These are phyloP conservation scores for Leptomonas seymouri DNA, from an alignment of 208 protist species.

Conservation along the genomic window DNA sequence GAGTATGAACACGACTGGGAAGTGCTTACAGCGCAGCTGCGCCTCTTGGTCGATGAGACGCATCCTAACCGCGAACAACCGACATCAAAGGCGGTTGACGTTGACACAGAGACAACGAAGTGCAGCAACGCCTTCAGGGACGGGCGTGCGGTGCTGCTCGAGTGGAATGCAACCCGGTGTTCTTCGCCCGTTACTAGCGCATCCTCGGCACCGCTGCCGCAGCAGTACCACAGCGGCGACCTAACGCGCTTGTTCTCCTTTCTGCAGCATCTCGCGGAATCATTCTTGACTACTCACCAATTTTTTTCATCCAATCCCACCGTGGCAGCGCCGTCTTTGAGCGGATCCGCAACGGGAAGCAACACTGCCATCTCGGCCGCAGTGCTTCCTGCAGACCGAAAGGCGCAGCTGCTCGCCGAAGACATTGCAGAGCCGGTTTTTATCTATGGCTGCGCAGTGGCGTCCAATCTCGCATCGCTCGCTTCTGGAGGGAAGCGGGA, in stretches of 20 bases:
- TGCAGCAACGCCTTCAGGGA: background rate
- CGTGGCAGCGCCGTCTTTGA: background rate
- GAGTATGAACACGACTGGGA: constrained; percentile 18
- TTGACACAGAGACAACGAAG: no score
- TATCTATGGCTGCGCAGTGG: constrained; percentile 33
- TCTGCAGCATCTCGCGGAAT: constrained; percentile 3
- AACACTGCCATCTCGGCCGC: background rate
- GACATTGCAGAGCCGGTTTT: constrained; percentile 23
- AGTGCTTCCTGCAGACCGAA: background rate
- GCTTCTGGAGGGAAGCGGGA: background rate
- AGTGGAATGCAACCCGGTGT: background rate
- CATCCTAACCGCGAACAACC: background rate
- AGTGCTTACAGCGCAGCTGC: constrained; percentile 12
- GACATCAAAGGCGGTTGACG: background rate
- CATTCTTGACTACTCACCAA: background rate
- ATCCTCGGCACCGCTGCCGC: background rate
- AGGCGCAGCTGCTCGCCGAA: constrained; percentile 12
- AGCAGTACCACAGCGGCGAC: background rate
- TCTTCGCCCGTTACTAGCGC: background rate
- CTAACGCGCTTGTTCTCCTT: constrained; percentile 11
- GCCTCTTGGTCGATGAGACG: constrained; percentile 13
- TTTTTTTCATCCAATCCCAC: background rate
- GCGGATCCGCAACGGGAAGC: background rate
- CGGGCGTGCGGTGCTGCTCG: constrained; percentile 8
- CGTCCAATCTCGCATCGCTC: constrained; percentile 33